Evolutionary conservation across 176 grass and related monocot genomes (phyloP).

Genomic region (Oryza punctata): DNA sequence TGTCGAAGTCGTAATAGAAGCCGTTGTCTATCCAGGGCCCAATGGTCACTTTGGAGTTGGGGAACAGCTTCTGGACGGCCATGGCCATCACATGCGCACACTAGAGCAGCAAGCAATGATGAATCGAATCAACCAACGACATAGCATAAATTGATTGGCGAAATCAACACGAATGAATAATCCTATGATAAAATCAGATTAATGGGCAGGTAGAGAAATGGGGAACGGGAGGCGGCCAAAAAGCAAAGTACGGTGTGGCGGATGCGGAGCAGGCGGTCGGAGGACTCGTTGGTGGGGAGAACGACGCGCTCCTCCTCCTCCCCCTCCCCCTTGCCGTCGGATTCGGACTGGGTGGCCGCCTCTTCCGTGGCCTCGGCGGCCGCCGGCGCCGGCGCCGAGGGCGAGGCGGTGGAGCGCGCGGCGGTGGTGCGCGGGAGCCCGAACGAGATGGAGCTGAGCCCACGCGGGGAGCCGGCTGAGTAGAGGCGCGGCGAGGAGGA

Average conservation of each 20-base stretch:
- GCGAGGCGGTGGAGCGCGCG: neutral
- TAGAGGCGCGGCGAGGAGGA: neutral
- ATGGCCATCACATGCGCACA: slow-evolving; percentile 99
- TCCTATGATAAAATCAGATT: neutral
- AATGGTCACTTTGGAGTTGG: slow-evolving; percentile 87
- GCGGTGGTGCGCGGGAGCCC: neutral
- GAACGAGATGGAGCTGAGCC: neutral
- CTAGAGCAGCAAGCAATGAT: slow-evolving; percentile 40
- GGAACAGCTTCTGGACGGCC: slow-evolving; percentile 97
- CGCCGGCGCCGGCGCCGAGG: neutral
- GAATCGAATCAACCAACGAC: slow-evolving; percentile 5
- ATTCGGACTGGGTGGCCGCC: neutral
- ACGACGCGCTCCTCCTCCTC: slow-evolving; percentile 51
- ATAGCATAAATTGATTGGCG: neutral
- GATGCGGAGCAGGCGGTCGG: slow-evolving; percentile 69
- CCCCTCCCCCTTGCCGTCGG: slow-evolving; percentile 19
- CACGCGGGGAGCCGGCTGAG: neutral
- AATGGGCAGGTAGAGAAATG: neutral
- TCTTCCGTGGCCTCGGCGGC: neutral
- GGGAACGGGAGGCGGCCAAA: neutral
- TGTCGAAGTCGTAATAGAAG: slow-evolving; percentile 98
- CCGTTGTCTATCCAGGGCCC: slow-evolving; percentile 99
- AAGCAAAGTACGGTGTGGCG: slow-evolving; percentile 69
- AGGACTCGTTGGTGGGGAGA: slow-evolving; percentile 90
- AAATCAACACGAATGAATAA: neutral